A percentile compares a stretch with the other conserved stretches of the same genome.
These are phyloP conservation scores for Fusarium secorum DNA, from an alignment of 2,329 filamentous ascomycete species.

Conservation along the genomic window DNA sequence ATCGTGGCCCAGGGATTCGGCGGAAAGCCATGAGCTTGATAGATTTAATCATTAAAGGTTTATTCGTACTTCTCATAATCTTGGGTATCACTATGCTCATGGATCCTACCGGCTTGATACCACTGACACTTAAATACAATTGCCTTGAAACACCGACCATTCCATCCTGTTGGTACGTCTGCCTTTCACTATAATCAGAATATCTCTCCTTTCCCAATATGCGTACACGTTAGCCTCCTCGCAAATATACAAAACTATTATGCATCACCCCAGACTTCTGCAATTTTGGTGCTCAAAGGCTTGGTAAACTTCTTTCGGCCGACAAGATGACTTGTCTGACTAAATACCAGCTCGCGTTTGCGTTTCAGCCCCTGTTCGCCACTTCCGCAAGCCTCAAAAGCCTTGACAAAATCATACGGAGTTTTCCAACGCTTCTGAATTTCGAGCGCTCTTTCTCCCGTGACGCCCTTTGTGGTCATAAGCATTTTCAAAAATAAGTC, in stretches of 20 bases:
- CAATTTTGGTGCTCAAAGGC: slow-evolving; percentile 71
- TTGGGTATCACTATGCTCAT: background rate
- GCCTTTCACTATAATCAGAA: background rate
- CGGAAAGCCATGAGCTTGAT: slow-evolving; percentile 35
- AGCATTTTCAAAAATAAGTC: slow-evolving; percentile 86
- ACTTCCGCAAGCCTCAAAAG: slow-evolving; percentile 64
- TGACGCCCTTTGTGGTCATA: slow-evolving; percentile 79
- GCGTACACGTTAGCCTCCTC: background rate
- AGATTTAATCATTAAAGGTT: slow-evolving; percentile 14
- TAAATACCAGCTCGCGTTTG: slow-evolving; percentile 67
- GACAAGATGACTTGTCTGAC: slow-evolving; percentile 64
- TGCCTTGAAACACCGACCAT: background rate
- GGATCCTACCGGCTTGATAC: background rate
- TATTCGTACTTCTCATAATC: slow-evolving; percentile 33
- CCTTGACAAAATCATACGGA: slow-evolving; percentile 74
- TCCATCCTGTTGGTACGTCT: background rate
- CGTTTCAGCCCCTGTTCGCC: slow-evolving; percentile 61
- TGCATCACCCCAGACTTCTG: slow-evolving; percentile 73
- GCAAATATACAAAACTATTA: slow-evolving; percentile 36
- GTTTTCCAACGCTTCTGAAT: slow-evolving; percentile 83
- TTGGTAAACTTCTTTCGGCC: slow-evolving; percentile 74
- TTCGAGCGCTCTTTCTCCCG: slow-evolving; percentile 79
- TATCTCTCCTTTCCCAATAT: background rate
- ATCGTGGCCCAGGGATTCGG: slow-evolving; percentile 73
- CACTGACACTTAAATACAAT: background rate